phyloP scores from a whole-genome alignment of 2,329 filamentous ascomycete genomes.

The Trichoderma sp. region DNA sequence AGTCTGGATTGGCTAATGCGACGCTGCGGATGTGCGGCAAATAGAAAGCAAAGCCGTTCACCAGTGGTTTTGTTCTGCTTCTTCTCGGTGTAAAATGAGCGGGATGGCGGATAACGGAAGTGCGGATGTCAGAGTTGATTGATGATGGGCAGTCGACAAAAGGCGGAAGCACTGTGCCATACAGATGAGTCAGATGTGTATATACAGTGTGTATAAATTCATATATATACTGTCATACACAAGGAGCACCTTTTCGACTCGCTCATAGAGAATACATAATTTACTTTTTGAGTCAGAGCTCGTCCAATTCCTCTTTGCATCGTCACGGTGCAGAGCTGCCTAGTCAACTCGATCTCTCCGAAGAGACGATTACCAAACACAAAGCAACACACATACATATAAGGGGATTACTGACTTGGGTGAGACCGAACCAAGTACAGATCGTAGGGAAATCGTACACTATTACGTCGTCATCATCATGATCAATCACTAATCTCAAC shows the following conservation, averaged over 20 bases:
- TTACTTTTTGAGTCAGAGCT: too few species aligned
- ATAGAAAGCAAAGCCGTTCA: not conserved
- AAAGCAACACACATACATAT: not conserved
- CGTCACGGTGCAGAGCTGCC: too few species aligned
- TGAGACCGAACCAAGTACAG: not conserved
- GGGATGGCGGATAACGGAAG: not conserved
- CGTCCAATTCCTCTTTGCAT: too few species aligned
- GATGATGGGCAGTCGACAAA: not conserved
- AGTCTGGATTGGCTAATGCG: not conserved
- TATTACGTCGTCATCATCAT: not conserved
- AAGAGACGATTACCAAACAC: too few species aligned
- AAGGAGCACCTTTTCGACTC: not conserved
- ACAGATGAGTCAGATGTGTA: not conserved
- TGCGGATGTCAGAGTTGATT: constrained; percentile 1
- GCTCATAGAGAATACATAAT: too few species aligned
- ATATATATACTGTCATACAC: not conserved
- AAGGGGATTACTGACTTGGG: not conserved
- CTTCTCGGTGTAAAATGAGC: not conserved
- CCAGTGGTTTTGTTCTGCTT: not conserved
- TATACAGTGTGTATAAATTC: not conserved
- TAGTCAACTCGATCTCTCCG: too few species aligned
- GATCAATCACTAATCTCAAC: too few species aligned
- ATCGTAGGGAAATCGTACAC: not conserved
- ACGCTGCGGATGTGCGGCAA: constrained; percentile 3
- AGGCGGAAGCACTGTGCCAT: constrained; percentile 19